These are phyloP conservation scores for Fragilaria crotonensis DNA, from an alignment of 108 stramenopile genomes.

Conservation along the genomic window DNA sequence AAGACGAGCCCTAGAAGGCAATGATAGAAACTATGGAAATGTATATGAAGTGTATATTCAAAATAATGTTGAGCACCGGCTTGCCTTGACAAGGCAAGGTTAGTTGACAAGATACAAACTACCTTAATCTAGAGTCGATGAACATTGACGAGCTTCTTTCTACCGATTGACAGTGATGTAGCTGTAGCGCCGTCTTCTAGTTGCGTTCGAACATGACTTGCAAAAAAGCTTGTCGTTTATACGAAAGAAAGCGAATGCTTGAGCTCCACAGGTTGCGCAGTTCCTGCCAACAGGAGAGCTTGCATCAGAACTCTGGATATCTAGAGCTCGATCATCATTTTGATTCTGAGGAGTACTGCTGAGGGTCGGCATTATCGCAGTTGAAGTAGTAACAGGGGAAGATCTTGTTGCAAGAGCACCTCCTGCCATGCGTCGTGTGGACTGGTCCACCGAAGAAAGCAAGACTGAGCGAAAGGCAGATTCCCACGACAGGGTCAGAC, in stretches of 20 bases:
- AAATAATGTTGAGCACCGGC: no score
- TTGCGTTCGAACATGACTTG: not conserved
- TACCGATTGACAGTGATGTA: no score
- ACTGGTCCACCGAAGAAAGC: slow-evolving; percentile 21
- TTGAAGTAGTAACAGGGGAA: not conserved
- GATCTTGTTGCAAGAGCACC: not conserved
- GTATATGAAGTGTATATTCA: no score
- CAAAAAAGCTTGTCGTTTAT: not conserved
- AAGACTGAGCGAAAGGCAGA: slow-evolving; percentile 41
- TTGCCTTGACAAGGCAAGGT: no score
- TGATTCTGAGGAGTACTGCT: no score
- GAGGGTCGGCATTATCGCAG: not conserved
- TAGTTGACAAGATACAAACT: no score
- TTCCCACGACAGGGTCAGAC: slow-evolving; percentile 52
- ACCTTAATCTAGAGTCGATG: no score
- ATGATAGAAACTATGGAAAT: no score
- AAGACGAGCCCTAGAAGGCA: no score
- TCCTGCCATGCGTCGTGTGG: not conserved
- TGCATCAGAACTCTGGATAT: not conserved
- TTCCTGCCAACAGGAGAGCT: not conserved
- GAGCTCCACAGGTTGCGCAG: not conserved
- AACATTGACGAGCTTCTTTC: no score
- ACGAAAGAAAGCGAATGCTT: not conserved
- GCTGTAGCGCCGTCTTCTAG: no score
- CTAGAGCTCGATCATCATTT: not conserved